Conservation (phyloP, 345 rosid genomes). For the Eucalyptus regnans region DNA sequence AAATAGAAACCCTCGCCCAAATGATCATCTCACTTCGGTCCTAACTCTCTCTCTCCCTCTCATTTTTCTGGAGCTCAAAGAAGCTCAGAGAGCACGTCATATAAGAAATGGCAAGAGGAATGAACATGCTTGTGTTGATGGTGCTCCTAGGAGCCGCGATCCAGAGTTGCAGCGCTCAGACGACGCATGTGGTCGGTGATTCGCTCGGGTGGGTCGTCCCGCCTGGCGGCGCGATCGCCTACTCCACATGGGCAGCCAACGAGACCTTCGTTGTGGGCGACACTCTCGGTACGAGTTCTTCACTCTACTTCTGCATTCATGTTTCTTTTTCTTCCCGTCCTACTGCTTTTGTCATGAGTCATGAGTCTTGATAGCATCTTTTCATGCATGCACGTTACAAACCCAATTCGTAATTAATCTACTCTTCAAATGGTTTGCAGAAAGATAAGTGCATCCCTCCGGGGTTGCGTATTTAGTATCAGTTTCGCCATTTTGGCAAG, state of each 20-base stretch:
- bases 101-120: background rate
- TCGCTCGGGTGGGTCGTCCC: conserved; percentile 30
- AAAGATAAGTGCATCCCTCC: background rate
- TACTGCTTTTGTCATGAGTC: background rate
- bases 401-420: background rate
- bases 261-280: conserved; percentile 35
- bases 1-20: background rate
- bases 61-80: background rate
- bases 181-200: conserved; percentile 19
- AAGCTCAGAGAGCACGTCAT: background rate
- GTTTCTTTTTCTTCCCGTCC: background rate
- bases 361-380: background rate
- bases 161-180: conserved; percentile 14
- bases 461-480: too few relatives aligned
- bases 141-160: conserved; percentile 1
- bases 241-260: conserved; percentile 34
- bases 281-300: conserved; percentile 20
- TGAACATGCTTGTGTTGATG: background rate
- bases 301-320: background rate
- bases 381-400: background rate
- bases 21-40: background rate
- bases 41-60: background rate
- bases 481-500: too few relatives aligned
- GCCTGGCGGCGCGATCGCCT: background rate
- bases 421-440: background rate